Percentiles rank a stretch among this genome's conserved stretches.
These are phyloP conservation scores for Myriangium duriaei DNA, from an alignment of 2,329 filamentous ascomycete species.

Conservation along the genomic window DNA sequence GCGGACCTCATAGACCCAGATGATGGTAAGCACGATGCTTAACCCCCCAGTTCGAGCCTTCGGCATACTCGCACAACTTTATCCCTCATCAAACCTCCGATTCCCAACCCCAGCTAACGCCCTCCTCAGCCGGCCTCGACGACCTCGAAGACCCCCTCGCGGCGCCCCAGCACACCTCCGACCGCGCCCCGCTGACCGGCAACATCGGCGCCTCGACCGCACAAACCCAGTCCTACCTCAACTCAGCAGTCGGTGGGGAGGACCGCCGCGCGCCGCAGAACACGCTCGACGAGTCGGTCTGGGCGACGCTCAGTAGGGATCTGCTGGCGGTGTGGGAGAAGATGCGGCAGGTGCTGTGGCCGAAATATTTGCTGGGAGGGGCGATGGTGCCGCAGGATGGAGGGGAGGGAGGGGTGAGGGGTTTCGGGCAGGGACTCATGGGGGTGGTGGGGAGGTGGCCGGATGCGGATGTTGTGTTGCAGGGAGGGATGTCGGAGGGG, in stretches of 20 bases:
- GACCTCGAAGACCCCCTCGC: conserved; percentile 83
- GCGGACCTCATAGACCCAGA: conserved; percentile 42
- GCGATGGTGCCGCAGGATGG: conserved; percentile 45
- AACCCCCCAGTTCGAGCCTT: too few relatives aligned
- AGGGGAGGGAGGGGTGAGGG: conserved; percentile 32
- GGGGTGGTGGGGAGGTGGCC: conserved; percentile 52
- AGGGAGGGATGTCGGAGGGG: conserved; percentile 72
- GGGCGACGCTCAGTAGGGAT: conserved; percentile 91
- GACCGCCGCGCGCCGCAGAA: conserved; percentile 80
- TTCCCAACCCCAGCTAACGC: neutral
- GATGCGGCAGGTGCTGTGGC: conserved; percentile 93
- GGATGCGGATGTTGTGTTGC: conserved; percentile 52
- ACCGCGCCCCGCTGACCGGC: conserved; percentile 69
- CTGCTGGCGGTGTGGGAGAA: conserved; percentile 92
- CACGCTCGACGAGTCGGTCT: conserved; percentile 94
- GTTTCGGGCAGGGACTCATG: conserved; percentile 34
- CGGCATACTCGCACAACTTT: too few relatives aligned
- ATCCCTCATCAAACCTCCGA: too few relatives aligned
- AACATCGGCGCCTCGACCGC: conserved; percentile 42
- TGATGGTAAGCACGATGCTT: conserved; percentile 28
- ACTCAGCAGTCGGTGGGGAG: conserved; percentile 80
- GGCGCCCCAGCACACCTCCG: conserved; percentile 36
- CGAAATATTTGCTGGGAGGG: conserved; percentile 75
- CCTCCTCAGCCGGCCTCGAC: conserved; percentile 59
- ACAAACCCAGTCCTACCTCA: conserved; percentile 67